phyloP scores from a whole-genome alignment of 2,329 filamentous ascomycete genomes.

The Trichocomaceae sp. region DNA sequence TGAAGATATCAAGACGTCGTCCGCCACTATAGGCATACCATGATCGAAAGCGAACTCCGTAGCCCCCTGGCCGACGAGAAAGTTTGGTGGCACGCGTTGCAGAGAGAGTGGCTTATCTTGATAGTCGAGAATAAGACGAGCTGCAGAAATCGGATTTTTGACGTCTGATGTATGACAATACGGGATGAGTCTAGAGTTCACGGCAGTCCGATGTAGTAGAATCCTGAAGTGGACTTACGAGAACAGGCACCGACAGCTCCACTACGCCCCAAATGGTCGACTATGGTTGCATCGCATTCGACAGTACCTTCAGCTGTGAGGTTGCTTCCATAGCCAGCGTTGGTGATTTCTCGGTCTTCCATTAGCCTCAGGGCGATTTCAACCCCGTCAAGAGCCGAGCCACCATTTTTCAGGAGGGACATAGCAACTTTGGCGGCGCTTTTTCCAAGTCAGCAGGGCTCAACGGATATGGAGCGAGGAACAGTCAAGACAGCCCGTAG shows the following conservation, averaged over 20 bases:
- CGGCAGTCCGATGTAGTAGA: background rate
- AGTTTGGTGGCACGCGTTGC: slow-evolving; percentile 83
- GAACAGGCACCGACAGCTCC: slow-evolving; percentile 87
- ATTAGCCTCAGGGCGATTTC: slow-evolving; percentile 81
- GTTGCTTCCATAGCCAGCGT: slow-evolving; percentile 94
- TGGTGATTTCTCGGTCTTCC: slow-evolving; percentile 93
- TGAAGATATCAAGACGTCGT: slow-evolving; percentile 72
- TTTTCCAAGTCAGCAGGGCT: slow-evolving; percentile 10
- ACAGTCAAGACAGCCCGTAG: background rate
- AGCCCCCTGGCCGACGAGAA: slow-evolving; percentile 80
- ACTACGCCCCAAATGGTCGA: slow-evolving; percentile 85
- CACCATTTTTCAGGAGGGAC: slow-evolving; percentile 70
- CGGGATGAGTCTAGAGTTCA: slow-evolving; percentile 14
- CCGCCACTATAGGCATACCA: slow-evolving; percentile 64
- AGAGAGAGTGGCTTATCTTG: slow-evolving; percentile 73
- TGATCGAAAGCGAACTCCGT: slow-evolving; percentile 77
- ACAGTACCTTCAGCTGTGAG: slow-evolving; percentile 83
- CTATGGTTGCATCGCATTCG: slow-evolving; percentile 88
- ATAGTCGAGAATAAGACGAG: slow-evolving; percentile 72
- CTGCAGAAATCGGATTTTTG: slow-evolving; percentile 84
- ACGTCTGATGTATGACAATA: slow-evolving; percentile 54
- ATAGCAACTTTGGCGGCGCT: slow-evolving; percentile 83
- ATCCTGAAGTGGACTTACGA: slow-evolving; percentile 53
- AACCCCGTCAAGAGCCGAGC: slow-evolving; percentile 76
- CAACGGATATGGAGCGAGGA: background rate